phyloP scores from a whole-genome alignment of 208 protist species.

The Acanthamoeba triangularis region DNA sequence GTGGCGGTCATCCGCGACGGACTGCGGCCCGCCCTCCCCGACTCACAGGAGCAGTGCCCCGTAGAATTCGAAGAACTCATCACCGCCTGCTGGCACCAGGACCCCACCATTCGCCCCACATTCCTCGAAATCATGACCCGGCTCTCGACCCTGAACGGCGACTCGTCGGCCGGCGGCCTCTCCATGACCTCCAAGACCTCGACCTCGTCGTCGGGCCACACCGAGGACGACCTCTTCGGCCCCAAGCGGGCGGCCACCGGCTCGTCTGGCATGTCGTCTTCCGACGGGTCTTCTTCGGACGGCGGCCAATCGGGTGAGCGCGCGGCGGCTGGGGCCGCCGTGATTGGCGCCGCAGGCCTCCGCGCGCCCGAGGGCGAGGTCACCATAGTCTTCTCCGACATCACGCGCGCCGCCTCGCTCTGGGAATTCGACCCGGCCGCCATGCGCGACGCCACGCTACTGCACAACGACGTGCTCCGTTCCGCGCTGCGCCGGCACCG shows the following conservation, averaged over 20 bases:
- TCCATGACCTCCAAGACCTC: constrained; percentile 1
- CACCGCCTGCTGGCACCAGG: not conserved
- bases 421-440: too few relatives aligned
- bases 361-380: constrained; percentile 1
- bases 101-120: not conserved
- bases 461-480: too few relatives aligned
- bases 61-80: constrained; percentile 7
- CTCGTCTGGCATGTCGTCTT: not conserved
- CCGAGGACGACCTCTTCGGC: not conserved
- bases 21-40: not conserved
- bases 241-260: not conserved
- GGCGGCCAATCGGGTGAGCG: not conserved
- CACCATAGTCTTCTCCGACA: not conserved
- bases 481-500: too few relatives aligned
- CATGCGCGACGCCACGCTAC: too few relatives aligned
- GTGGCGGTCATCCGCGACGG: constrained; percentile 30
- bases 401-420: too few relatives aligned
- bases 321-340: not conserved
- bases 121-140: too few relatives aligned
- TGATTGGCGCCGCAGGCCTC: not conserved
- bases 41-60: not conserved
- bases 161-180: not conserved
- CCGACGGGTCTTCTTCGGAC: not conserved
- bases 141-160: too few relatives aligned
- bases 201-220: not conserved